phyloP scores from a whole-genome alignment of 768 basidiomycete species.

The Imleria badia region DNA sequence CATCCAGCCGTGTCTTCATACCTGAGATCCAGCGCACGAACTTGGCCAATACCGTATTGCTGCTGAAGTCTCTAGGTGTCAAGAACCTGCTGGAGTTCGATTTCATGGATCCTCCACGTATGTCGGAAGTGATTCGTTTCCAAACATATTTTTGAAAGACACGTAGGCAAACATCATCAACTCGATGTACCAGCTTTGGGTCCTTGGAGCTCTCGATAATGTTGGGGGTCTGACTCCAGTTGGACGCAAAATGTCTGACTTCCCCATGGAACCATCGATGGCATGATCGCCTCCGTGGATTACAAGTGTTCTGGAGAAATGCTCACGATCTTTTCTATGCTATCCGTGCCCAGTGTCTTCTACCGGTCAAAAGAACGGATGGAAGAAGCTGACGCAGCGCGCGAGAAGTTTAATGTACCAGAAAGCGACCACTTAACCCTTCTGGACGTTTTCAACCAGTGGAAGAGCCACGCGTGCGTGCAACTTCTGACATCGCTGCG shows the following conservation, averaged over 20 bases:
- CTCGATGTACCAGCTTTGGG: conserved; percentile 99
- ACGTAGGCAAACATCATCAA: conserved; percentile 91
- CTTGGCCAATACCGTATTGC: conserved; percentile 91
- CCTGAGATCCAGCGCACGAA: conserved; percentile 99
- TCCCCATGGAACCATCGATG: conserved; percentile 99
- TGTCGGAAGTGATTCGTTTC: conserved; percentile 2
- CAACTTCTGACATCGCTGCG: background rate
- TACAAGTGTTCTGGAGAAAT: conserved; percentile 93
- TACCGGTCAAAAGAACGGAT: conserved; percentile 96
- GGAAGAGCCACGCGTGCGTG: conserved; percentile 91
- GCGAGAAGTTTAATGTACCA: conserved; percentile 98
- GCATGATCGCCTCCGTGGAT: conserved; percentile 87
- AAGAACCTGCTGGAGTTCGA: conserved; percentile 98
- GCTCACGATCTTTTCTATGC: conserved; percentile 98
- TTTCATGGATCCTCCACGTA: conserved; percentile 99
- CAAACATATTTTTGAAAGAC: background rate
- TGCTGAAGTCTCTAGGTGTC: conserved; percentile 94
- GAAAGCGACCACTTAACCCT: conserved; percentile 97
- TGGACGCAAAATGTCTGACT: conserved; percentile 97
- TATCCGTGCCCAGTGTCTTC: conserved; percentile 96
- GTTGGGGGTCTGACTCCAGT: conserved; percentile 91
- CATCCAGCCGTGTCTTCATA: conserved; percentile 39
- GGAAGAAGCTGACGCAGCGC: conserved; percentile 96
- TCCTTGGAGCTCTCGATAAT: conserved; percentile 95
- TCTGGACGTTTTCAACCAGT: conserved; percentile 95